Base-by-base conservation (phyloP, 768 basidiomycete species). In the Cyclocybe aegerita region DNA sequence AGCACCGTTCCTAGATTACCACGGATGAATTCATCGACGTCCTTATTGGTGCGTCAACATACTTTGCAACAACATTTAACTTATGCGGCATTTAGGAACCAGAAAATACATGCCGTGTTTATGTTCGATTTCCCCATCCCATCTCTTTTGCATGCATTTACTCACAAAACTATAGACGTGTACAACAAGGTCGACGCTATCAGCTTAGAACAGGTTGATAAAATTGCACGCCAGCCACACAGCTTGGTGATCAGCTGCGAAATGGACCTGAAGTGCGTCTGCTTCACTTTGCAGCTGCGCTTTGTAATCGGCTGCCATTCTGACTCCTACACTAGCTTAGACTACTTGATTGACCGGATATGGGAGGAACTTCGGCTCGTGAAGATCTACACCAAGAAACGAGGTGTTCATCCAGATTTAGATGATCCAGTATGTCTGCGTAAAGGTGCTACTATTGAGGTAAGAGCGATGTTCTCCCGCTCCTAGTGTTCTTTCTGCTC, bases 1-100 rank as follows among this genome's bases (percentile, higher is more conserved):
- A 36, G 34, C 45, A 43, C 30, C 50, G 42, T 31, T 51, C 43
- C 14, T 55, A 96, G 94, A 94, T 97, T 50, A 90, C 91, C 7
- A 89, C 87, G 4, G 96, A 98, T 65, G 93, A 98, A 65, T 97
- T 99, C 62, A 96, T 99, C 55, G 97, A 99, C 64, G 92, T 98
- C n/a, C 77, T 99, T 16, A 90, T 99, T 45, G 97, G 93, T 85
- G 60, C 63, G 60, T 40, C 34, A 17, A 39, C n/a, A 32, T 38
- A 12, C 23, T 47, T 7, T 30, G 4, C 36, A 10, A 31, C 23
- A 36, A 5, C 17, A 34, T 38, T 9, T 39, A 46, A 40, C 30
- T 36, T 34, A 43, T 17, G 43, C 32, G 30, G 17, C 38, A 44
- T 35, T 34, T 57, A 90, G 90, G 90, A 15, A 95, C 89, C 6